phyloP scores from a whole-genome alignment of 768 basidiomycete species.

The Trametes meyenii region DNA sequence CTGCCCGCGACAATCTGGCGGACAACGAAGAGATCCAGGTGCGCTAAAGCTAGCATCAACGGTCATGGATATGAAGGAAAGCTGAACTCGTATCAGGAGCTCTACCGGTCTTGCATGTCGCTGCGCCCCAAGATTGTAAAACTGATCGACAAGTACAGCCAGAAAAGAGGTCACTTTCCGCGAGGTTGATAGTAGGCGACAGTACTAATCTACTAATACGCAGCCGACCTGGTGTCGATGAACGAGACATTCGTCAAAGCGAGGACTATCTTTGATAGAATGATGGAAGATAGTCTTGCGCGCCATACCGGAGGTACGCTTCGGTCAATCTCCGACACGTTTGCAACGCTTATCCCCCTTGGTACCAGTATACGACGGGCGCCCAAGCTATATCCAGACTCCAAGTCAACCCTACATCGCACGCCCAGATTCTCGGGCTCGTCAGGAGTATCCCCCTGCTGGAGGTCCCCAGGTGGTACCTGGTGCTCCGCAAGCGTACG shows the following conservation, averaged over 20 bases:
- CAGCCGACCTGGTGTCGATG: constrained; percentile 93
- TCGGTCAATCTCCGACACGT: background rate
- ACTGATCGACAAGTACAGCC: constrained; percentile 95
- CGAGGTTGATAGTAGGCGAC: constrained; percentile 5
- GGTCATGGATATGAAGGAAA: no score
- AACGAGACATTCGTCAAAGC: constrained; percentile 93
- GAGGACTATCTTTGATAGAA: constrained; percentile 84
- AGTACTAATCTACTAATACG: background rate
- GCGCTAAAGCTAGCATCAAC: background rate
- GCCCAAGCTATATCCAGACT: constrained; percentile 30
- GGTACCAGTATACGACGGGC: constrained; percentile 57
- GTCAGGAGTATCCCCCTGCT: constrained; percentile 33
- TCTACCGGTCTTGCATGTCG: constrained; percentile 89
- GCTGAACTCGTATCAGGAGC: constrained; percentile 54
- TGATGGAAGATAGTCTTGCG: constrained; percentile 91
- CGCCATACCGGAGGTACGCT: constrained; percentile 64
- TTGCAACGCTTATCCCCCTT: constrained; percentile 11
- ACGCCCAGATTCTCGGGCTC: constrained; percentile 38
- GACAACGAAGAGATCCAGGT: constrained; percentile 93
- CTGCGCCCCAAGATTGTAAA: constrained; percentile 94
- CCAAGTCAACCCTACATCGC: constrained; percentile 30
- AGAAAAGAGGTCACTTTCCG: constrained; percentile 66
- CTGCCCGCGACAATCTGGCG: constrained; percentile 79
- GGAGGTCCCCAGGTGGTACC: constrained; percentile 35
- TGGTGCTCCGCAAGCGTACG: constrained; percentile 46